phyloP scores from a whole-genome alignment of 2,329 filamentous ascomycete genomes.

The Parasarocladium wereldwijsianum region DNA sequence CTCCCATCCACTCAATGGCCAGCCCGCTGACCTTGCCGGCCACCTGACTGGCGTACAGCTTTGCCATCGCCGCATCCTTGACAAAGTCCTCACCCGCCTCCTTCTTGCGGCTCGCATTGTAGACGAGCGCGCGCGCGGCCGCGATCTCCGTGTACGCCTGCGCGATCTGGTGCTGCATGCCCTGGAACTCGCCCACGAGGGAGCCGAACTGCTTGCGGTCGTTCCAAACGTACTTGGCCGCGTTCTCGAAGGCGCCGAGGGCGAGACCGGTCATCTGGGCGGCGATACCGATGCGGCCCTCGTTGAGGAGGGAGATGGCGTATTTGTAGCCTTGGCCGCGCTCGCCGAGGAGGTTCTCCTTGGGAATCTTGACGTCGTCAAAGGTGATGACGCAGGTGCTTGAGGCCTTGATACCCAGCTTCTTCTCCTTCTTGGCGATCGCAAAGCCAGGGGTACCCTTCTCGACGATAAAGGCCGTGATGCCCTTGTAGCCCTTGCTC shows the following conservation, averaged over 20 bases:
- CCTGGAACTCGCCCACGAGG: conserved; percentile 91
- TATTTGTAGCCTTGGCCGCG: conserved; percentile 95
- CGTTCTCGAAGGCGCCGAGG: conserved; percentile 89
- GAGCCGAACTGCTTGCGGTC: conserved; percentile 94
- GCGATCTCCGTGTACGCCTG: conserved; percentile 90
- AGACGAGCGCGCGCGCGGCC: conserved; percentile 82
- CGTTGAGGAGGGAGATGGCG: conserved; percentile 85
- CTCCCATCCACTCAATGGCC: conserved; percentile 98
- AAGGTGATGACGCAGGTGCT: conserved; percentile 97
- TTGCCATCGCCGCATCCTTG: conserved; percentile 93
- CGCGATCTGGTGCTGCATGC: conserved; percentile 97
- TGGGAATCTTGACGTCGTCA: conserved; percentile 84
- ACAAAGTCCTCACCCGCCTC: conserved; percentile 94
- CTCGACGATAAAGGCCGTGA: conserved; percentile 90
- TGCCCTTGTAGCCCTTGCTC: conserved; percentile 88
- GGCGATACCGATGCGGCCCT: conserved; percentile 93
- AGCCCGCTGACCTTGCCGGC: conserved; percentile 72
- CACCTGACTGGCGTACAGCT: conserved; percentile 87
- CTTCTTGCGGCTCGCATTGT: conserved; percentile 95
- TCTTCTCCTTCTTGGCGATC: conserved; percentile 99
- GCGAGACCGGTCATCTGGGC: conserved; percentile 98
- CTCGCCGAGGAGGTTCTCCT: conserved; percentile 75
- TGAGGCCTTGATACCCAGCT: conserved; percentile 89
- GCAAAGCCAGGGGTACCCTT: conserved; percentile 80
- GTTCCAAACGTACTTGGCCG: conserved; percentile 88